Evolutionary conservation across 768 basidiomycete genomes (phyloP).

Genomic region (Suillus discolor): DNA sequence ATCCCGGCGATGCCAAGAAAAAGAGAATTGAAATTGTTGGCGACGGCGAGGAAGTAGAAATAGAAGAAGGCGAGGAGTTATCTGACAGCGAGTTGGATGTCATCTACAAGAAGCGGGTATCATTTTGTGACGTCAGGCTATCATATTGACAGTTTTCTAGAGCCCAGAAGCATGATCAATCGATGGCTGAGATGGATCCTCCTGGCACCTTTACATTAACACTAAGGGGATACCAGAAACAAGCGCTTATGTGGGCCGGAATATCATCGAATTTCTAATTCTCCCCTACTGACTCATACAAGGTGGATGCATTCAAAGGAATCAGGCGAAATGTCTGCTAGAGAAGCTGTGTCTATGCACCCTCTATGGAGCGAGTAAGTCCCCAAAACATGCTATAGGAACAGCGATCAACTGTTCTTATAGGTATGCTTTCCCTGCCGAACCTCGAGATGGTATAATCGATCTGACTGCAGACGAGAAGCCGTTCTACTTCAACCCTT

Average conservation of each 20-base stretch:
- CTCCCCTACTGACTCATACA: slow-evolving; percentile 5
- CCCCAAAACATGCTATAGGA: background rate
- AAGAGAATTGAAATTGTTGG: slow-evolving; percentile 69
- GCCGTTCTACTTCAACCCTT: slow-evolving; percentile 87
- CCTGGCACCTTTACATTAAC: slow-evolving; percentile 72
- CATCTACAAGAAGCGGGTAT: slow-evolving; percentile 79
- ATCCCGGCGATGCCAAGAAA: slow-evolving; percentile 39
- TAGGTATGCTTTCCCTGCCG: slow-evolving; percentile 76
- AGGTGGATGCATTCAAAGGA: slow-evolving; percentile 96
- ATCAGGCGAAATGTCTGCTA: slow-evolving; percentile 67
- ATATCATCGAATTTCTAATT: background rate
- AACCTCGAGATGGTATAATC: slow-evolving; percentile 60
- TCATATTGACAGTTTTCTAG: slow-evolving; percentile 40
- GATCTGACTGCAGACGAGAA: slow-evolving; percentile 82
- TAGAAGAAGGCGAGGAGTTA: slow-evolving; percentile 82
- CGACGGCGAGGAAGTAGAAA: slow-evolving; percentile 81
- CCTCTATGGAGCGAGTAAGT: slow-evolving; percentile 93
- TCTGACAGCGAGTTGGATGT: slow-evolving; percentile 77
- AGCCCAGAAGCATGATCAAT: slow-evolving; percentile 79
- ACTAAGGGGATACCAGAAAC: slow-evolving; percentile 89
- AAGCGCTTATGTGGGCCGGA: slow-evolving; percentile 70
- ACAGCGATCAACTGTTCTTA: slow-evolving; percentile 11
- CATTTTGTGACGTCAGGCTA: background rate
- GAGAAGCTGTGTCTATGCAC: slow-evolving; percentile 77
- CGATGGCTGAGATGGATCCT: slow-evolving; percentile 82